Conservation (phyloP, 139 green algal species). For the Picochlorum sp. region DNA sequence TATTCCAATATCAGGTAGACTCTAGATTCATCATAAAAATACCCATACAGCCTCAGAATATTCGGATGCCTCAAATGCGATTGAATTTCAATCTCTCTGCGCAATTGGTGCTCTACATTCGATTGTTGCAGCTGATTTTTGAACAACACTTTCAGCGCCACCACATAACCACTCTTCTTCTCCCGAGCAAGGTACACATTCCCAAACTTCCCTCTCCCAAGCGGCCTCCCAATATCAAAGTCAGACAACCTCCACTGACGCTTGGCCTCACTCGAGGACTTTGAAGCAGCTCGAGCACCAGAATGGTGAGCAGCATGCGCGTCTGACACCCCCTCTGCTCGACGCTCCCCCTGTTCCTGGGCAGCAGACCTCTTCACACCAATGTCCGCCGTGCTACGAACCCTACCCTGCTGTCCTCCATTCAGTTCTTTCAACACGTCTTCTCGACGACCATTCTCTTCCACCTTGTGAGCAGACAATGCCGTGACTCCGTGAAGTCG, state of each 20-base stretch:
- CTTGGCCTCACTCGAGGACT: too few species aligned
- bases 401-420: too few species aligned
- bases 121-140: conserved; percentile 90
- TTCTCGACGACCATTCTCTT: too few species aligned
- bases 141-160: conserved; percentile 98
- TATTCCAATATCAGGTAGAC: conserved; percentile 99
- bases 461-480: too few species aligned
- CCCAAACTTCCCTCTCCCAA: conserved; percentile 96
- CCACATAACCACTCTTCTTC: conserved; percentile 81
- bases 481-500: not conserved
- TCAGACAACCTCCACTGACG: conserved; percentile 78
- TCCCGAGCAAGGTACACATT: conserved; percentile 98
- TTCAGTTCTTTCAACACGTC: too few species aligned
- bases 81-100: conserved; percentile 98
- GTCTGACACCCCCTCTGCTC: too few species aligned
- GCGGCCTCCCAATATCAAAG: conserved; percentile 95
- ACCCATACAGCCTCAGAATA: conserved; percentile 96
- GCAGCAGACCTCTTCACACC: too few species aligned
- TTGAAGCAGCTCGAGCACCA: too few species aligned
- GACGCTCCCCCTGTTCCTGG: too few species aligned
- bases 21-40: conserved; percentile 78
- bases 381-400: too few species aligned
- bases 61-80: conserved; percentile 93
- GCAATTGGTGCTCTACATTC: conserved; percentile 96
- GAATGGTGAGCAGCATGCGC: too few species aligned